Evolutionary conservation across 2,329 filamentous ascomycete genomes (phyloP), one percentile per base, ranked within the genome.

Genomic region (Penicillium sp.): DNA sequence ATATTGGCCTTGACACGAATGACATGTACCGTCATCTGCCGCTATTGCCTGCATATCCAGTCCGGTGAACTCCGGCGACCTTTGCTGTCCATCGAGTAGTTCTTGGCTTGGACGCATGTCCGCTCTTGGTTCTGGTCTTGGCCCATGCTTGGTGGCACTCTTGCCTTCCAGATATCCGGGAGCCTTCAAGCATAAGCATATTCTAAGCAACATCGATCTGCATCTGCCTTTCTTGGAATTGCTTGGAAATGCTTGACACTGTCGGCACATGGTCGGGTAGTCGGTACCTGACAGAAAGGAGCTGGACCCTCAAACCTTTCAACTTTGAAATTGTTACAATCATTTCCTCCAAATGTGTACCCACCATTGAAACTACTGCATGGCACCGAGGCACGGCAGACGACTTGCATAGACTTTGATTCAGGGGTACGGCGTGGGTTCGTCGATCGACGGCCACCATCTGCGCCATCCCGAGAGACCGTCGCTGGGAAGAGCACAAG

Each of bases 361-460:
- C 36, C 18, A 21, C 18, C 36, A 13, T 1, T 21, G 42, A 45
- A 28, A 34, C 48, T 42, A 13, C 42, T 45, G 41, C 52, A 47
- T 21, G 39, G 42, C 36, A 38, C 29, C 13, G 18, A 16, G 23
- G 34, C 29, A 45, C 45, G 49, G 24, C 52, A 51, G 41, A 21
- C 13, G 16, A 31, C 48, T 26, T 36, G 45, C 52, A 48, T 54
- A 41, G 42, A 42, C 48, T 48, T 45, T 45, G 33, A 5, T 29
- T 33, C 42, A 39, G 36, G 36, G 36, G 36, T 16, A 39, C 36
- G 36, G 36, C 18, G 18, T 39, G 36, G 18, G 18, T 39, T 21
- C 36, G 36, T 39, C 36, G 36, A 39, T 39, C 36, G 16, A 39
- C 16, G 36, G 36, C 36, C 36, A 39, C 36, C 36, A 39, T 39